Conservation (phyloP, 2,329 filamentous ascomycete genomes). For the Verticillium nubilum region DNA sequence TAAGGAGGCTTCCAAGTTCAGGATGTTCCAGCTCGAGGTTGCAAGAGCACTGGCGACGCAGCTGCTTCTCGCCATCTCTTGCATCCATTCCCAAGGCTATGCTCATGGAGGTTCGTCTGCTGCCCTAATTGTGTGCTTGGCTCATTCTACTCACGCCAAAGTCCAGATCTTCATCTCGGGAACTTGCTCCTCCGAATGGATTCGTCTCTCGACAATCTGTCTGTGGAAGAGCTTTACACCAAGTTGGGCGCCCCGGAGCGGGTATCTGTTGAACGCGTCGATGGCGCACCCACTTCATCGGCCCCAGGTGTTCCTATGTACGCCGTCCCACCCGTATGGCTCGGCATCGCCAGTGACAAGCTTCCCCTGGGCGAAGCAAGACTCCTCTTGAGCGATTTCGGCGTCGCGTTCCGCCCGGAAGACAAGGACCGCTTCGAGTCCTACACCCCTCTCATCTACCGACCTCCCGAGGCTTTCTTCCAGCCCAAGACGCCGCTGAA, state of each 20-base stretch:
- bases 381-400: slow-evolving; percentile 25
- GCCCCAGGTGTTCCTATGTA: slow-evolving; percentile 20
- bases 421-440: slow-evolving; percentile 17
- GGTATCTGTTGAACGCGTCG: slow-evolving; percentile 13
- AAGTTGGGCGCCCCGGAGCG: slow-evolving; percentile 16
- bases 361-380: slow-evolving; percentile 18
- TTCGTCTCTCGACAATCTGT: slow-evolving; percentile 14
- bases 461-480: slow-evolving; percentile 29
- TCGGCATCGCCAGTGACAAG: slow-evolving; percentile 25
- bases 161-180: slow-evolving; percentile 23
- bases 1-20: slow-evolving; percentile 2
- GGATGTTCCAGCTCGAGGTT: slow-evolving; percentile 9
- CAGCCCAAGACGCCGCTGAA: slow-evolving; percentile 22
- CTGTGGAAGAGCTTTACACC: slow-evolving; percentile 19
- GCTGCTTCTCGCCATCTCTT: slow-evolving; percentile 15
- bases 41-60: slow-evolving; percentile 13
- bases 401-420: slow-evolving; percentile 24
- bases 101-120: slow-evolving; percentile 17
- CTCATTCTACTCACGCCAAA: not conserved
- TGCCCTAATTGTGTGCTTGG: not conserved
- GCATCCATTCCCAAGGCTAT: slow-evolving; percentile 15
- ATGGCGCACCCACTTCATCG: slow-evolving; percentile 11
- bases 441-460: slow-evolving; percentile 20
- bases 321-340: slow-evolving; percentile 23
- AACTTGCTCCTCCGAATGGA: slow-evolving; percentile 24